Base-by-base conservation (phyloP, 805 yeast genomes). In the Candida namnaoensis region DNA sequence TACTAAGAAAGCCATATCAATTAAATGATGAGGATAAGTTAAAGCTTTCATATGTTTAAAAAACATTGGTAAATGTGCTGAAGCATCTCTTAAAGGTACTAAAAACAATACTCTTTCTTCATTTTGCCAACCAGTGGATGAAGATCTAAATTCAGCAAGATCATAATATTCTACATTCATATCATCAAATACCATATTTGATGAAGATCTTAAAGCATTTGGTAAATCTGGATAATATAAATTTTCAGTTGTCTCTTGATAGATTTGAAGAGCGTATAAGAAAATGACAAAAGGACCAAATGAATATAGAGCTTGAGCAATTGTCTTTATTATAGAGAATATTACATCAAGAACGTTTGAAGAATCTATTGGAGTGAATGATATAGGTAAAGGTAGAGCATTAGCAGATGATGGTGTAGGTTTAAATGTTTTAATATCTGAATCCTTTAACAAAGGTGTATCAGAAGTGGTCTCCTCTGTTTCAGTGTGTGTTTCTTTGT, bases 81-180 rank as follows among this genome's bases (percentile, higher is more conserved):
- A 84, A 1, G 97, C 97, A 60, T 90, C 96, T 65, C 97, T 77
- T 50, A 88, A 69, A 7, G 97, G 97, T 10, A 90, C 95, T 50
- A 91, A 78, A 50, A 87, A 85, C 44, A 88, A 65, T 19, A 88
- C 82, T 38, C 95, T 70, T 57, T 90, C 96, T 12, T 74, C 76
- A 38, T 69, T 66, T 51, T 81, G 83, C 93, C 93, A 83, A 7
- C 96, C 96, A 41, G 78, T 73, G 7, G 72, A 72, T 12, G 81
- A 62, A 7, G 93, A 88, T 38, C 65, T 69, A 50, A 77, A 79
- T 46, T 82, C 72, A 15, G 68, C 71, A 52, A 90, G 65, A 57
- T 90, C 97, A 58, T 80, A 87, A 53, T 74, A 84, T 50, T 74
- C 80, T 10, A 86, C 87, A 36, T 59, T 60, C 41, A 60, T 54